A percentile compares a stretch with the other conserved stretches of the same genome.
Conservation (phyloP, 2,329 filamentous ascomycete genomes). For the Cyphellophora europaea region DNA sequence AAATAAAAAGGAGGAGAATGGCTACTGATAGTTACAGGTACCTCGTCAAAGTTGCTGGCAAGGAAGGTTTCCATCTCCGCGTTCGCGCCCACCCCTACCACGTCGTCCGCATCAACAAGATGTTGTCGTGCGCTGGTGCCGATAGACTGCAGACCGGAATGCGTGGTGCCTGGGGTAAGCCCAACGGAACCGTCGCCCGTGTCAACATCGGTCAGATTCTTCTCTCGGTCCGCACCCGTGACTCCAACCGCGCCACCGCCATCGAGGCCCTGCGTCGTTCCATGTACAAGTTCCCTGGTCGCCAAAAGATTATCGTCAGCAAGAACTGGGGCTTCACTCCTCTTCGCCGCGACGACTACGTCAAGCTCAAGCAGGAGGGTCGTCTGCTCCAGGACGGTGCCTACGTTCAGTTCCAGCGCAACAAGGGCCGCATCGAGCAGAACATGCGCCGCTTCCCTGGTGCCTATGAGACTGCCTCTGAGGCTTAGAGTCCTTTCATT, state of each 20-base stretch:
- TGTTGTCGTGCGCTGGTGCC: conserved; percentile 99
- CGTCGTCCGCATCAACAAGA: conserved; percentile 99
- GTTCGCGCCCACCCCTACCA: conserved; percentile 95
- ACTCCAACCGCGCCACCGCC: conserved; percentile 81
- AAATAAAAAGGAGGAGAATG: conserved; percentile 1
- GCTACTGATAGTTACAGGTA: conserved; percentile 36
- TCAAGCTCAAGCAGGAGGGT: conserved; percentile 87
- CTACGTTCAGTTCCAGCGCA: conserved; percentile 98
- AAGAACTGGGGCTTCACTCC: conserved; percentile 99
- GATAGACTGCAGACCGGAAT: conserved; percentile 99
- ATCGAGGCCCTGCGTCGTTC: conserved; percentile 98
- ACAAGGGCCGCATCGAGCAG: conserved; percentile 73
- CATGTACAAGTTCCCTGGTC: conserved; percentile 99
- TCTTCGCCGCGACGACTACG: conserved; percentile 94
- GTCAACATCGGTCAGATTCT: conserved; percentile 99
- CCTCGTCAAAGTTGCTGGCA: conserved; percentile 59
- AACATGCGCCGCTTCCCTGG: conserved; percentile 95
- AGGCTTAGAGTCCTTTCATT: conserved; percentile 29
- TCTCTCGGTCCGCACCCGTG: conserved; percentile 93
- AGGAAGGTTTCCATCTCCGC: conserved; percentile 63
- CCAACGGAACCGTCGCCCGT: conserved; percentile 96
- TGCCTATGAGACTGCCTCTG: conserved; percentile 51
- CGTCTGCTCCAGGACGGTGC: conserved; percentile 95
- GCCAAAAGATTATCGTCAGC: conserved; percentile 99
- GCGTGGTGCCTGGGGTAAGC: conserved; percentile 99